Evolutionary conservation across 2,329 filamentous ascomycete species (phyloP), one percentile per base, ranked within the genome.

Genomic region (Claviceps monticola): DNA sequence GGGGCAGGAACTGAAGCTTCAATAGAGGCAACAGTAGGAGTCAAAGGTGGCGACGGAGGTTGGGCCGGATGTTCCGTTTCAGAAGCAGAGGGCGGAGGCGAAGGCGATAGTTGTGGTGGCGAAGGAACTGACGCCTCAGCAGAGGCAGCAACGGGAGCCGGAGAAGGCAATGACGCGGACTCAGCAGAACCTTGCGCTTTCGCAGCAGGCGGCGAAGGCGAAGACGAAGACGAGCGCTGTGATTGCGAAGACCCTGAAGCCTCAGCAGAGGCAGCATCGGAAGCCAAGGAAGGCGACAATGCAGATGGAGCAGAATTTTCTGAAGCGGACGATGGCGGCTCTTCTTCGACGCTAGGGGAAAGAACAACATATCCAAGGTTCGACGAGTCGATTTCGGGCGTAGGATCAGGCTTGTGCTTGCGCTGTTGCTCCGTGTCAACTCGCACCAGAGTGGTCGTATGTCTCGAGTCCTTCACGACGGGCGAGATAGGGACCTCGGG

Each of bases 401-500:
- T 51, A n/a, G 38, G 38, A 44, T 36, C 48, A 46, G 48, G 43
- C 48, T 47, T 34, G 13, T 47, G 45, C n/a, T 44, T 44, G 11
- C 16, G 21, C 36, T 13, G 46, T 41, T 34, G 39, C 51, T 49
- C 29, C 13, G 46, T 46, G 21, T 34, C 29, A 19, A 34, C 34
- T 21, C 19, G 34, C 16, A 46, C 46, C 13, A 46, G n/a, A 34
- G 51, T 21, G 11, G 41, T 41, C 14, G 39, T 49, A 14, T 46
- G 21, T 37, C 34, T 45, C 19, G 46, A 37, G 45, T 51, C 46
- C 17, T 42, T 41, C 17, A 38, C 21, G 16, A 48, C 50, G 11
- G 50, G 48, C 9, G 47, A 38, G n/a, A 52, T 43, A 34, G 51
- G 46, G 16, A 52, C 21, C 4, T 49, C 19, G 5, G 53, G 56